Evolutionary conservation across 1,284 basidiomycete genomes (phyloP).

Genomic region (Moesziomyces antarcticus): DNA sequence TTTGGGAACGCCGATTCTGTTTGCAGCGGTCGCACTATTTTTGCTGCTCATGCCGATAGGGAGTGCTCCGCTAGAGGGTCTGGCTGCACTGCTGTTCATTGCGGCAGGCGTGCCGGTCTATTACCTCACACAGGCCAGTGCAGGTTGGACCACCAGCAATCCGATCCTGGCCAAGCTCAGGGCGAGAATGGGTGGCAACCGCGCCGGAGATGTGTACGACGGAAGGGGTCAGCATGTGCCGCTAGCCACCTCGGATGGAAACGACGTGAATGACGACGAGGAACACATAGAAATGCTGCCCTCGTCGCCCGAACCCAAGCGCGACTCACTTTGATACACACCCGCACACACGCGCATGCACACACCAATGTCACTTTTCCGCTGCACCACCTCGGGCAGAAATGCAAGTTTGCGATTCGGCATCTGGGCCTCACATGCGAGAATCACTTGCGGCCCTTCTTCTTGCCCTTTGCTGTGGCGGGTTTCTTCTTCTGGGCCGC

Average conservation of each 20-base stretch:
- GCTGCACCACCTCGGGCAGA: no score
- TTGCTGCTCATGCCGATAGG: slow-evolving; percentile 93
- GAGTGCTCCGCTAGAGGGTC: slow-evolving; percentile 82
- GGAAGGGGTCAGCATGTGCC: slow-evolving; percentile 32
- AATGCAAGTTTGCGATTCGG: no score
- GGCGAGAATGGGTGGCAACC: slow-evolving; percentile 2
- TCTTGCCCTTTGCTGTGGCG: slow-evolving; percentile 20
- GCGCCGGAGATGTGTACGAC: slow-evolving; percentile 6
- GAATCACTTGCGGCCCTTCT: slow-evolving; percentile 31
- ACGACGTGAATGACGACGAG: slow-evolving; percentile 33
- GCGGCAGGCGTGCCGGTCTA: slow-evolving; percentile 59
- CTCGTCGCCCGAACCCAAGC: slow-evolving; percentile 2
- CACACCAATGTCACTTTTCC: no score
- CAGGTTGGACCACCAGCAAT: slow-evolving; percentile 9
- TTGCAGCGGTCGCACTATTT: slow-evolving; percentile 91
- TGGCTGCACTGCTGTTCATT: slow-evolving; percentile 60
- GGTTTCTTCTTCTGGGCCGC: slow-evolving; percentile 31
- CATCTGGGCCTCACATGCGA: no score
- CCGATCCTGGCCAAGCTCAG: slow-evolving; percentile 8
- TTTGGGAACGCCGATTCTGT: slow-evolving; percentile 88
- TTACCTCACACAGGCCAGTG: slow-evolving; percentile 51
- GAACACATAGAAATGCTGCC: slow-evolving; percentile 57
- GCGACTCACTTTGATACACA: neutral
- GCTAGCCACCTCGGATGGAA: slow-evolving; percentile 15
- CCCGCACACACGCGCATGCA: no score